A percentile compares a stretch with the other conserved stretches of the same genome.
Evolutionary conservation across 2,329 filamentous ascomycete species (phyloP).

Genomic region (Penicillium crustosum): DNA sequence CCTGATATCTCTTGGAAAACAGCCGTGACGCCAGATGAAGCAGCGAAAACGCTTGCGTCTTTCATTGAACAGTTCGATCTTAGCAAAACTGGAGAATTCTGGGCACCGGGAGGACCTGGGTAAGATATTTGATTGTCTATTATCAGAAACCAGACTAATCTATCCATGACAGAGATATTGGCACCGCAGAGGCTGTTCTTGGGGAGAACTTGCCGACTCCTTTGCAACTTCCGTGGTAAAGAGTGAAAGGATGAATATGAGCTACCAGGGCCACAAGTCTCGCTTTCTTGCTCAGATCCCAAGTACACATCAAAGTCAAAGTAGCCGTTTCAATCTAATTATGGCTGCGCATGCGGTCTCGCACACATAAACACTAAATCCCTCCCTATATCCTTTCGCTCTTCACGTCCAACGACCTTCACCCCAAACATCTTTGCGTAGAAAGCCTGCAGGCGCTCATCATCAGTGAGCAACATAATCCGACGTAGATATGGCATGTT

Average conservation of each 20-base stretch:
- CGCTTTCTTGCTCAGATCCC: not conserved
- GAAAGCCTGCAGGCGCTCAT: slow-evolving; percentile 18
- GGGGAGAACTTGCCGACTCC: slow-evolving; percentile 63
- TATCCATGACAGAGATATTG: slow-evolving; percentile 58
- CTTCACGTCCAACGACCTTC: slow-evolving; percentile 23
- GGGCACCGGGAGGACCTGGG: slow-evolving; percentile 69
- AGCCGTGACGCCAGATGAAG: slow-evolving; percentile 68
- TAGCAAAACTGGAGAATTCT: slow-evolving; percentile 67
- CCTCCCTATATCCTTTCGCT: slow-evolving; percentile 16
- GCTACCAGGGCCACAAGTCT: not conserved
- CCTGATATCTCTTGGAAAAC: not conserved
- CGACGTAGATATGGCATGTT: slow-evolving; percentile 61
- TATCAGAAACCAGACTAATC: slow-evolving; percentile 2
- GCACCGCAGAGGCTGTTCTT: slow-evolving; percentile 64
- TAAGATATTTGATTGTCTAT: slow-evolving; percentile 41
- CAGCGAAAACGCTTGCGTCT: slow-evolving; percentile 61
- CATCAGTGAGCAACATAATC: slow-evolving; percentile 49
- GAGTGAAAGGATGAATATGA: not conserved
- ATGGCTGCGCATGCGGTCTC: slow-evolving; percentile 9
- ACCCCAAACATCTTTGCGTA: slow-evolving; percentile 27
- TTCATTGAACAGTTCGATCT: slow-evolving; percentile 66
- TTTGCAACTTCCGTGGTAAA: slow-evolving; percentile 65
- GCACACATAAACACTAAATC: slow-evolving; percentile 24
- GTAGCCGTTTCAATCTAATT: not conserved
- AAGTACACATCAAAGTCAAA: not conserved